A percentile compares a stretch with the other conserved stretches of the same genome.
phyloP scores from a whole-genome alignment of 345 rosid species.

The Murraya koenigii region DNA sequence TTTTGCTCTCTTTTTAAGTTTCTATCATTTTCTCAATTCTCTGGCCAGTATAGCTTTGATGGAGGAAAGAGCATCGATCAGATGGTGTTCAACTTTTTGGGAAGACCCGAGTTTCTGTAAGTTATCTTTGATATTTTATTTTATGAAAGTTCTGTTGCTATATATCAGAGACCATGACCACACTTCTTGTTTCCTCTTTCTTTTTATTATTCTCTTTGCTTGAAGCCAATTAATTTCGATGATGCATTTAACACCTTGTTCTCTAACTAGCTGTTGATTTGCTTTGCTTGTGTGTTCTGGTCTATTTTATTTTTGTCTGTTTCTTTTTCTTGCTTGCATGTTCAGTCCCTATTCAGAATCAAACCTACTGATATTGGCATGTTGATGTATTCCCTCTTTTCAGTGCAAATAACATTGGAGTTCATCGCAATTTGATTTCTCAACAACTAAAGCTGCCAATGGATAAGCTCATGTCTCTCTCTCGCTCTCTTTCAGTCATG shows the following conservation, averaged over 20 bases:
- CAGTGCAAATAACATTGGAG: constrained; percentile 67
- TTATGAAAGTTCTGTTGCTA: neutral
- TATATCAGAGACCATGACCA: neutral
- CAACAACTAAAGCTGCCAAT: constrained; percentile 54
- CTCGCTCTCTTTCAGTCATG: constrained; percentile 6
- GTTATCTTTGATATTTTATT: constrained; percentile 31
- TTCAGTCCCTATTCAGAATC: neutral
- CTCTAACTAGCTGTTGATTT: neutral
- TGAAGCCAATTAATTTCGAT: neutral
- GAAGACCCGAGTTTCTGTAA: constrained; percentile 64
- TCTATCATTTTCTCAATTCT: constrained; percentile 34
- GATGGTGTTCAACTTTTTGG: constrained; percentile 52
- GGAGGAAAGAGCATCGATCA: constrained; percentile 38
- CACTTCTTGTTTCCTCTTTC: neutral
- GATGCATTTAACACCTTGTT: neutral
- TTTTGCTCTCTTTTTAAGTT: constrained; percentile 4
- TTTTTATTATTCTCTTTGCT: neutral
- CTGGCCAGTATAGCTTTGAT: constrained; percentile 38
- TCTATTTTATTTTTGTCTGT: neutral
- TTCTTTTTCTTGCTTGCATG: neutral
- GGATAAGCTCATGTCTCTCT: constrained; percentile 58
- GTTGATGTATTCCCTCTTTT: neutral
- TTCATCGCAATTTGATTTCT: constrained; percentile 50
- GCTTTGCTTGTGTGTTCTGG: neutral
- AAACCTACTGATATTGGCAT: neutral